phyloP scores from a whole-genome alignment of 257 asterid species.

The Solanum etuberosum region DNA sequence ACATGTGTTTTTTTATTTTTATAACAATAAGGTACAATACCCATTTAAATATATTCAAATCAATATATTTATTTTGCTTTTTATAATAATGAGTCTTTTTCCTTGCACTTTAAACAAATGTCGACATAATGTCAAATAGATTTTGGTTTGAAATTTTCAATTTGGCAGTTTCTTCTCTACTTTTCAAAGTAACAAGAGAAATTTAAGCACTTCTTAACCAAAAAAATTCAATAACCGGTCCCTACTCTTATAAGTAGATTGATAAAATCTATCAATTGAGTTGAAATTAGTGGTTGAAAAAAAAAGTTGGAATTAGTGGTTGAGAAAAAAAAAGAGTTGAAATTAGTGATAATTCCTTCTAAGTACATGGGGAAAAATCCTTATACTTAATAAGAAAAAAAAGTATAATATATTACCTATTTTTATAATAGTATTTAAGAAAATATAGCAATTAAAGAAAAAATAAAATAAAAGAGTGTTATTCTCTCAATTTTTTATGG shows the following conservation, averaged over 20 bases:
- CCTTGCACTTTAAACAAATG: neutral
- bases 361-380: neutral
- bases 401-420: neutral
- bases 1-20: neutral
- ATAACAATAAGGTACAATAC: neutral
- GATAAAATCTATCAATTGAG: no score
- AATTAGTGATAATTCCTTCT: neutral
- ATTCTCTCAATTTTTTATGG: neutral
- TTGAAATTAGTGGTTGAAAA: neutral
- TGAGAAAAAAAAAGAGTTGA: neutral
- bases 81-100: neutral
- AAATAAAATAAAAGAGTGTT: neutral
- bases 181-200: neutral
- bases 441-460: no score
- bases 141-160: neutral
- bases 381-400: neutral
- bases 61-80: neutral
- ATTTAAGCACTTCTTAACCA: neutral
- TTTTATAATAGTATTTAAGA: no score
- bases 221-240: neutral
- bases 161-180: neutral
- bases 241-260: neutral
- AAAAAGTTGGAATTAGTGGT: neutral
- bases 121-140: constrained; percentile 1
- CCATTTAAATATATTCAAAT: neutral